Percentiles rank a stretch among this genome's conserved stretches.
These are phyloP conservation scores for Aureobasidium subglaciale DNA, from an alignment of 2,329 filamentous ascomycete genomes.

Conservation along the genomic window DNA sequence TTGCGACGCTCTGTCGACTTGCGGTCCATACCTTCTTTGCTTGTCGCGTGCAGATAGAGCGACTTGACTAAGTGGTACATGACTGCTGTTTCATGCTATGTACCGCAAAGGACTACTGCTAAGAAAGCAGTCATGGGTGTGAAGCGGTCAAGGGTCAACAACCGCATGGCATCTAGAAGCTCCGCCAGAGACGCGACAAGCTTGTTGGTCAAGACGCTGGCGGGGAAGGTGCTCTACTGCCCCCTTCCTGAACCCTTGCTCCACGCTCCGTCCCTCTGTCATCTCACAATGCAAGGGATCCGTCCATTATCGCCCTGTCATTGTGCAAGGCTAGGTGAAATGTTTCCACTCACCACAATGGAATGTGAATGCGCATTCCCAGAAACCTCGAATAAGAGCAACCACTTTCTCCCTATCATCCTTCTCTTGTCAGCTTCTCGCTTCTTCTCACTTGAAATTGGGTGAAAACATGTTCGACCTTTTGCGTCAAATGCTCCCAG, in stretches of 20 bases:
- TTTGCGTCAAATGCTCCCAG: too few relatives aligned
- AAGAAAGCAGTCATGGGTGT: neutral
- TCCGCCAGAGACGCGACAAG: slow-evolving; percentile 1
- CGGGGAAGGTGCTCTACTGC: neutral
- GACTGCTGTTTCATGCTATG: neutral
- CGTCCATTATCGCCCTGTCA: neutral
- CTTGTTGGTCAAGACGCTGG: neutral
- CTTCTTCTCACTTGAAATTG: too few relatives aligned
- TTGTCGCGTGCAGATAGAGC: slow-evolving; percentile 88
- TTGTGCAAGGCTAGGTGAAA: neutral
- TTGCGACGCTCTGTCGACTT: neutral
- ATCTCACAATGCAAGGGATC: slow-evolving; percentile 2
- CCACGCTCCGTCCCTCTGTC: neutral
- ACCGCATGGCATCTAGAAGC: slow-evolving; percentile 6
- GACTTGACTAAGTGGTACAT: slow-evolving; percentile 98
- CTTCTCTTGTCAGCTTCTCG: neutral
- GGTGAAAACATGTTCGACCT: too few relatives aligned
- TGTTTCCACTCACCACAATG: slow-evolving; percentile 5
- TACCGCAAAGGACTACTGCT: too few relatives aligned
- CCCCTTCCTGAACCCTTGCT: neutral
- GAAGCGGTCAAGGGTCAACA: neutral
- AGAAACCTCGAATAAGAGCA: neutral
- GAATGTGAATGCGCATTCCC: slow-evolving; percentile 4
- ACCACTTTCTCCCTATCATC: neutral
- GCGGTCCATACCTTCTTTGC: slow-evolving; percentile 71